A percentile compares a stretch with the other conserved stretches of the same genome.
These are phyloP conservation scores for Curvularia lunata DNA, from an alignment of 2,329 filamentous ascomycete genomes.

Conservation along the genomic window DNA sequence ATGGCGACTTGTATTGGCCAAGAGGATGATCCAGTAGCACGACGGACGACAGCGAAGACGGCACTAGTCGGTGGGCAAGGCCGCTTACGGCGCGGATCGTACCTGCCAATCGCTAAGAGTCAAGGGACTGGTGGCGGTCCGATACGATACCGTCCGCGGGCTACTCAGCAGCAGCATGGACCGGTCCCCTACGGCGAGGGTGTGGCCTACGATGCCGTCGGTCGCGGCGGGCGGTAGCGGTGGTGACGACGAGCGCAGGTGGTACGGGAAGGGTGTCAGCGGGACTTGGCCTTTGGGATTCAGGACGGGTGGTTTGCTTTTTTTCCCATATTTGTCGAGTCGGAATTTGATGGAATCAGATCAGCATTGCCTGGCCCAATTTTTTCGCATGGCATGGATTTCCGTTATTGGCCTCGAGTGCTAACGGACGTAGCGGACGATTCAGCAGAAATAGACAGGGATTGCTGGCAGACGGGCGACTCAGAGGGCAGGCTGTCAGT, in stretches of 20 bases:
- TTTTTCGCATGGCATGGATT: constrained; percentile 31
- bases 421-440: constrained; percentile 38
- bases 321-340: constrained; percentile 33
- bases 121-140: constrained; percentile 36
- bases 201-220: constrained; percentile 25
- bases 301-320: constrained; percentile 21
- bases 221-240: constrained; percentile 28
- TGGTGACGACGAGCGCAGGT: constrained; percentile 27
- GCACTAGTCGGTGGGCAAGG: constrained; percentile 36
- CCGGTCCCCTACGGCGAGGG: constrained; percentile 32
- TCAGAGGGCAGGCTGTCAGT: constrained; percentile 39
- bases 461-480: constrained; percentile 34
- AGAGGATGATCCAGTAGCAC: constrained; percentile 41
- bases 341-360: constrained; percentile 49
- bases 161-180: constrained; percentile 34
- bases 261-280: constrained; percentile 42
- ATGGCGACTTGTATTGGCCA: constrained; percentile 42
- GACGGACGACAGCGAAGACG: constrained; percentile 41
- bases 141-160: constrained; percentile 37
- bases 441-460: constrained; percentile 46
- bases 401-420: constrained; percentile 36
- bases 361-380: constrained; percentile 45
- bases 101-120: constrained; percentile 42
- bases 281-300: constrained; percentile 9
- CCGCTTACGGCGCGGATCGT: constrained; percentile 44